Evolutionary conservation across 495 filamentous ascomycete species (phyloP), one percentile per base, ranked within the genome.

Genomic region (Podospora bellae-mahoneyi): DNA sequence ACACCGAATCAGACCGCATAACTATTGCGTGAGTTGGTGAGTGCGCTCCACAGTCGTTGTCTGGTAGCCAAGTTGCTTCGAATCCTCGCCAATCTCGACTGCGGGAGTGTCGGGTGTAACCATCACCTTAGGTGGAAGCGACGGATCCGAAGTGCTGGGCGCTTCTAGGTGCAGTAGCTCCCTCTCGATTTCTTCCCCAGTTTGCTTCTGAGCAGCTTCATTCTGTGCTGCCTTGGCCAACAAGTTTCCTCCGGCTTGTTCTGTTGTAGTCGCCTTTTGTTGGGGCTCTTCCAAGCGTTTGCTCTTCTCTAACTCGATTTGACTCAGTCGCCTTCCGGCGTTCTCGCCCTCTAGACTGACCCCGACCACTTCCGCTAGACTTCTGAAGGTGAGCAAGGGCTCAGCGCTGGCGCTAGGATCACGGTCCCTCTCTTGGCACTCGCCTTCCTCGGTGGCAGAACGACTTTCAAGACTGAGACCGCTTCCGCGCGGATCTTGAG

Each of bases 311-410:
- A 65, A 67, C 60, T 74, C 73, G 30, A 75, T 75, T 5, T 65
- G 68, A 62, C 74, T 78, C 48, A 74, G 66, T 4, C 72, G 69
- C 39, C 71, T 66, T 1, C 74, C 77, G 10, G 77, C 77, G 39
- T 78, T 63, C 60, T 77, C 76, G 9, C 77, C 78, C 19, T 84
- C 81, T n/a, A 84, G 71, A 4, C 76, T 79, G 10, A 84, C 79
- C 18, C 89, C 91, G 64, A 97, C 93, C 73, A 97, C 90, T 67
- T 90, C 91, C 3, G 91, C 91, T 28, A 97, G 81, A 71, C 92
- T 97, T 64, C 91, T 83, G 72, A 97, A 97, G 77, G 96, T 97
- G 80, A 96, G 94, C 87, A 96, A 87, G 2, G 91, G 87, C 72
- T 97, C 94, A 0, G 81, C 77, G 60, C 86, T 84, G 1, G 84